Conservation (phyloP, 1,139 yeast genomes). For the Diutina siamensis region DNA sequence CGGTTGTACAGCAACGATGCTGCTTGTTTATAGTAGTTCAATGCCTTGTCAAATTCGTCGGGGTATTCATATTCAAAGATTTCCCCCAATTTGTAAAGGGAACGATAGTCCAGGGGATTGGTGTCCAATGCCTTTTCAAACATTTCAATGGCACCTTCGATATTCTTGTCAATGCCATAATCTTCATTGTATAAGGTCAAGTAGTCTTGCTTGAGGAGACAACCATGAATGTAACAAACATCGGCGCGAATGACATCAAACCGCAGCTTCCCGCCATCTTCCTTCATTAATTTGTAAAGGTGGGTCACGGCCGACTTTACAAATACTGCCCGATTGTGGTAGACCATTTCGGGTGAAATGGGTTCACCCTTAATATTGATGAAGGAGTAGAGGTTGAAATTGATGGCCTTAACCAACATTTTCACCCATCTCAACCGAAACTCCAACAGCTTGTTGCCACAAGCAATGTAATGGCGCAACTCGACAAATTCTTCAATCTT, state of each 20-base stretch:
- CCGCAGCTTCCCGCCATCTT: constrained; percentile 9
- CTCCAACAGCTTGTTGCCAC: constrained; percentile 34
- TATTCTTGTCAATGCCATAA: constrained; percentile 24
- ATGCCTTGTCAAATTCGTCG: constrained; percentile 21
- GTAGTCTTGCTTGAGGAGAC: constrained; percentile 28
- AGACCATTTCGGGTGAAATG: constrained; percentile 20
- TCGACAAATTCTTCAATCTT: constrained; percentile 26
- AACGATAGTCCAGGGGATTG: constrained; percentile 23
- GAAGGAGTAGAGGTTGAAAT: constrained; percentile 28
- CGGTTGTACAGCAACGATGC: constrained; percentile 34
- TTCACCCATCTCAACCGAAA: constrained; percentile 35
- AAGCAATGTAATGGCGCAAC: constrained; percentile 27
- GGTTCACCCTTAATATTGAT: constrained; percentile 36
- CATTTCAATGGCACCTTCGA: constrained; percentile 20
- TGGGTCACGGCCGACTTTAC: constrained; percentile 32
- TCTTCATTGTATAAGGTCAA: constrained; percentile 23
- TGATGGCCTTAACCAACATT: constrained; percentile 32
- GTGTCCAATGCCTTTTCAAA: constrained; percentile 24
- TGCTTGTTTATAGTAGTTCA: constrained; percentile 25
- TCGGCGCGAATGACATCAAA: constrained; percentile 10
- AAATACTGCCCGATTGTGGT: constrained; percentile 24
- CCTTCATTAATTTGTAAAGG: constrained; percentile 26
- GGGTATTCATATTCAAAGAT: constrained; percentile 25
- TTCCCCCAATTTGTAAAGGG: constrained; percentile 31
- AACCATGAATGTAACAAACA: constrained; percentile 27